Base-by-base conservation (phyloP, 352 stramenopile species). In the Thalassiosira sp. region DNA sequence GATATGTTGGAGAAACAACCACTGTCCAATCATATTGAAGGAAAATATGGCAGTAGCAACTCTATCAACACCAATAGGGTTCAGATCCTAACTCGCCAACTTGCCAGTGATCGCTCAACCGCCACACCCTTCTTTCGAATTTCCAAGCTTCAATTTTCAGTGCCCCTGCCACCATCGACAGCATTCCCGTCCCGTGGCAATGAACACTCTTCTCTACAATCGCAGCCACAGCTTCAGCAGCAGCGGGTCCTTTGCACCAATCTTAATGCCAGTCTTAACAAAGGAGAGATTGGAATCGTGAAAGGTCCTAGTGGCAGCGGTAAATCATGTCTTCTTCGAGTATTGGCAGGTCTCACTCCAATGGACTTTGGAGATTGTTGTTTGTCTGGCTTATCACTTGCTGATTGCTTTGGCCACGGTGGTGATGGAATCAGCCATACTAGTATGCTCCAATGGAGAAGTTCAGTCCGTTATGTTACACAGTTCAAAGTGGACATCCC, bases 401-500 rank as follows among this genome's bases (percentile, higher is more conserved):
- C 66, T 13, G 58, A 8, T 54, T 75, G 66, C 28, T 67, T 1
- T 31, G 13, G 28, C n/a, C 56, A 48, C 62, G 46, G 54, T 52
- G 37, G 48, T 5, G 0, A 60, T 58, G 57, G 52, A 5, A 35
- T 49, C 13, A 51, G 35, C 11, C 31, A 66, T 8, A 37, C 31
- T 6, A 42, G 75, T 18, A 87, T 84, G 64, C 61, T 63, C 5
- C 11, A 61, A 8, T 93, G 85, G 84, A 80, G 88, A 43, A 74
- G 61, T 22, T 56, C 72, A 28, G 73, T 91, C 31, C 71, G 87
- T 0, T 93, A 91, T 49, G 86, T 93, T 2, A 86, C 80, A 18
- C 88, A 93, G 71, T 84, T 80, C 48, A 92, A 90, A 70, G 72
- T 90, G n/a, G 71, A 87, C 56, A 79, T 90, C 8, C 76, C 82